These are phyloP conservation scores for Zymoseptoria pseudotritici DNA, from an alignment of 2,329 filamentous ascomycete species.

Conservation along the genomic window DNA sequence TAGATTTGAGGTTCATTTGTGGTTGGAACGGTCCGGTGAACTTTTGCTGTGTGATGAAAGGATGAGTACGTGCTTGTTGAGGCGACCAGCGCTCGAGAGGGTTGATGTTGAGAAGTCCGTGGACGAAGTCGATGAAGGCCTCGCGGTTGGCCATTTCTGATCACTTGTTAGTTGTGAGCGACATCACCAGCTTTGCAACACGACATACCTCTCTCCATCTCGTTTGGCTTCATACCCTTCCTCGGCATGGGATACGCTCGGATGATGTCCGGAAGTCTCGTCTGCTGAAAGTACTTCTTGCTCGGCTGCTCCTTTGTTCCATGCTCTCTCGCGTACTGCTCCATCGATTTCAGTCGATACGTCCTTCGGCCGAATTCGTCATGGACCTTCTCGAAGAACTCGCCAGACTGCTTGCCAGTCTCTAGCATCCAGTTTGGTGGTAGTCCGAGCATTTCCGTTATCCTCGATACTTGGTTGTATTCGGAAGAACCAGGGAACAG, in stretches of 20 bases:
- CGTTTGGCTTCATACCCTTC: conserved; percentile 98
- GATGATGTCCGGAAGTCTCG: conserved; percentile 91
- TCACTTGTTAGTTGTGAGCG: conserved; percentile 12
- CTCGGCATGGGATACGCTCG: conserved; percentile 96
- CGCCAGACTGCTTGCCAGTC: conserved; percentile 93
- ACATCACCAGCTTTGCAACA: not conserved
- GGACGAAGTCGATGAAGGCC: conserved; percentile 96
- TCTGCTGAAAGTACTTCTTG: conserved; percentile 98
- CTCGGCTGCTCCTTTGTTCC: conserved; percentile 96
- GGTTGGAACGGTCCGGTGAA: conserved; percentile 94
- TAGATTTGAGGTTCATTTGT: conserved; percentile 90
- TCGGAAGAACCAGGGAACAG: conserved; percentile 96
- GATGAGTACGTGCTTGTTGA: conserved; percentile 92
- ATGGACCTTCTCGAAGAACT: conserved; percentile 89
- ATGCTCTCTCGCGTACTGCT: conserved; percentile 93
- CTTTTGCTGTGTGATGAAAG: conserved; percentile 97
- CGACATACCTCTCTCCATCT: conserved; percentile 82
- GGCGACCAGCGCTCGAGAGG: conserved; percentile 96
- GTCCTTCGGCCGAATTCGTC: conserved; percentile 90
- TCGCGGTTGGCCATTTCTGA: conserved; percentile 97
- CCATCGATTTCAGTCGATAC: conserved; percentile 92
- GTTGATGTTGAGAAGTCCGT: conserved; percentile 87
- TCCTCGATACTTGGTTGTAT: conserved; percentile 95
- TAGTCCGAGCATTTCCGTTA: conserved; percentile 95
- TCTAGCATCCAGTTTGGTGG: conserved; percentile 99